phyloP scores from a whole-genome alignment of 805 yeast species.

The Pichia occidentalis region DNA sequence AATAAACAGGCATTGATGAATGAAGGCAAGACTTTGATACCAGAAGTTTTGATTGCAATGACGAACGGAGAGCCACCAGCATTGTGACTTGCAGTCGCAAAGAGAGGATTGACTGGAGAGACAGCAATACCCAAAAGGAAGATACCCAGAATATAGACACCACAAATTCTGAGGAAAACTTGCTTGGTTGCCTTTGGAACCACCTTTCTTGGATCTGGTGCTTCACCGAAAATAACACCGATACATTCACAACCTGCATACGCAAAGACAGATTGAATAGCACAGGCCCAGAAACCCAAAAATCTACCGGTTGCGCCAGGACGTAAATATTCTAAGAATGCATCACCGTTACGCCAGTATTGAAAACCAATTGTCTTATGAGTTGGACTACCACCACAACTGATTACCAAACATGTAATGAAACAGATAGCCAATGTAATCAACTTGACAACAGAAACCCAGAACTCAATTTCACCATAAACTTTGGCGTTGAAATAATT shows the following conservation, averaged over 20 bases:
- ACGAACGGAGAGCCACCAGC: constrained; percentile 62
- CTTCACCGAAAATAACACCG: constrained; percentile 42
- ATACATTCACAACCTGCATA: constrained; percentile 47
- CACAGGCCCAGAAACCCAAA: constrained; percentile 38
- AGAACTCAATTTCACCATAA: constrained; percentile 46
- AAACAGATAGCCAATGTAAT: constrained; percentile 36
- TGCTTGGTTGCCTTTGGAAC: constrained; percentile 46
- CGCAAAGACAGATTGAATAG: constrained; percentile 36
- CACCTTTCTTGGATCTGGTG: constrained; percentile 40
- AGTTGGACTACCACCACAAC: constrained; percentile 45
- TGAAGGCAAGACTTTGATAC: constrained; percentile 51
- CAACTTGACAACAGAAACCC: constrained; percentile 37
- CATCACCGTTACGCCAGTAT: constrained; percentile 26
- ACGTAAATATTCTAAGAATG: constrained; percentile 31
- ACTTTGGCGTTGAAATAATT: constrained; percentile 38
- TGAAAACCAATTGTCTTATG: constrained; percentile 34
- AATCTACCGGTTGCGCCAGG: constrained; percentile 41
- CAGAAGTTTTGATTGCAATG: constrained; percentile 50
- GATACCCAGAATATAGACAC: constrained; percentile 44
- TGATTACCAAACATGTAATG: constrained; percentile 27
- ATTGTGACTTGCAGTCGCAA: constrained; percentile 41
- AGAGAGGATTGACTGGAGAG: constrained; percentile 39
- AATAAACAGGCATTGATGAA: constrained; percentile 60
- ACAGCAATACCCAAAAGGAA: constrained; percentile 45
- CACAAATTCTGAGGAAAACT: constrained; percentile 46